A percentile compares a stretch with the other conserved stretches of the same genome.
Evolutionary conservation across 192 early-diverging fungal species (phyloP).

Genomic region (Entomortierella parvispora): DNA sequence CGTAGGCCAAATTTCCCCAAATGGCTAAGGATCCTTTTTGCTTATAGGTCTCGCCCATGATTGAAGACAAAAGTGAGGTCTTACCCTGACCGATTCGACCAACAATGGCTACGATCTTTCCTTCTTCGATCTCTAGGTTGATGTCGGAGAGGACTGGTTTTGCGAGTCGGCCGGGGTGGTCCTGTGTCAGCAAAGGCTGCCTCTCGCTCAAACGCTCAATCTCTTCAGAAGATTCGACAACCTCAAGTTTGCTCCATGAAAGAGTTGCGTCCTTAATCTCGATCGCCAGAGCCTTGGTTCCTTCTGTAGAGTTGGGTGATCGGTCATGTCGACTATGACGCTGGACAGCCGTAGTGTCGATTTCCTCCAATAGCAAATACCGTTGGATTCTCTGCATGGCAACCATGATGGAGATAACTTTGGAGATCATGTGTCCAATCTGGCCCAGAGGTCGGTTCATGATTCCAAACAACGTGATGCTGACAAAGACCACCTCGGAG

Average conservation of each 20-base stretch:
- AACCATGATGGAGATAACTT: constrained; percentile 63
- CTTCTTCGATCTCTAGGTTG: constrained; percentile 46
- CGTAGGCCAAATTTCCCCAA: constrained; percentile 65
- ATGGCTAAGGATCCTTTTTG: constrained; percentile 61
- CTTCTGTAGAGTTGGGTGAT: neutral
- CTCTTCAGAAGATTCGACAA: neutral
- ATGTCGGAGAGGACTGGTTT: constrained; percentile 37
- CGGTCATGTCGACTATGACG: constrained; percentile 26
- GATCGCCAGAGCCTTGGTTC: constrained; percentile 2
- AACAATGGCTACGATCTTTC: constrained; percentile 28
- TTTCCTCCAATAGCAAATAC: constrained; percentile 54
- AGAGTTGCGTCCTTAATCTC: constrained; percentile 29
- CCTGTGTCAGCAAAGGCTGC: constrained; percentile 18
- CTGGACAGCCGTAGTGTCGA: constrained; percentile 18
- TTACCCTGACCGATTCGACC: constrained; percentile 72
- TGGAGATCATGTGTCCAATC: constrained; percentile 68
- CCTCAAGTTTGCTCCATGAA: constrained; percentile 18
- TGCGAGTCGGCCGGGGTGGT: neutral
- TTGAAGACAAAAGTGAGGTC: constrained; percentile 72
- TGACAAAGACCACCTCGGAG: constrained; percentile 67
- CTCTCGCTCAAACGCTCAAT: neutral
- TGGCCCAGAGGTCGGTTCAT: constrained; percentile 62
- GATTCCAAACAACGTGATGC: constrained; percentile 70
- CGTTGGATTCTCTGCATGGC: constrained; percentile 62
- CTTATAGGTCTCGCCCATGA: constrained; percentile 86